Conservation (phyloP, 257 asterid genomes). For the Eucommia ulmoides region DNA sequence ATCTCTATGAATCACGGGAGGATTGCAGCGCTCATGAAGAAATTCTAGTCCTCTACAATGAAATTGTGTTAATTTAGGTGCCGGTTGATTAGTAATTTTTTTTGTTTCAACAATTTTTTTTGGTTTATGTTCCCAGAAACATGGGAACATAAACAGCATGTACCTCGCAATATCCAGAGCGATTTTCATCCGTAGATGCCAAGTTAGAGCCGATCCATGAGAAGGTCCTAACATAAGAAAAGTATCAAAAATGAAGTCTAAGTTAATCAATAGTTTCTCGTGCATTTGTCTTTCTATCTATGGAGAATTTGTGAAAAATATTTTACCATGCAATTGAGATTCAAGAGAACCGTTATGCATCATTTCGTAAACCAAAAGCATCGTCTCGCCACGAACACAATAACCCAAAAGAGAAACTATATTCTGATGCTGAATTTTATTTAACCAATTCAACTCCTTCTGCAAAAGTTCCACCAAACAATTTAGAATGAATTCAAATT, state of each 20-base stretch:
- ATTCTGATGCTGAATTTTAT: constrained; percentile 75
- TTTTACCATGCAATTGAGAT: constrained; percentile 69
- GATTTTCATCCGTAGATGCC: constrained; percentile 88
- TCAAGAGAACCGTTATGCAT: constrained; percentile 84
- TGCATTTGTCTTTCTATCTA: background rate
- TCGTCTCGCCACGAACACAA: constrained; percentile 49
- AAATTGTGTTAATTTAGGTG: no score
- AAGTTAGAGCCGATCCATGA: constrained; percentile 51
- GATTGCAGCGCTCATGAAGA: constrained; percentile 79
- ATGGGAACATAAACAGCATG: background rate
- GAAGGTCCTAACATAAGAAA: constrained; percentile 40
- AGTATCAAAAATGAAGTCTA: background rate
- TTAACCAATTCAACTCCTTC: constrained; percentile 72
- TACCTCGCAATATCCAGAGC: constrained; percentile 95
- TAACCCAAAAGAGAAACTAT: constrained; percentile 75
- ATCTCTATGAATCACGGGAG: constrained; percentile 84
- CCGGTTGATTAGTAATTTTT: constrained; percentile 7
- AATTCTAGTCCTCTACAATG: constrained; percentile 93
- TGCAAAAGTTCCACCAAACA: constrained; percentile 24
- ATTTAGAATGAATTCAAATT: constrained; percentile 9
- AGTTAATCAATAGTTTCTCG: background rate
- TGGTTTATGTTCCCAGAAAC: background rate
- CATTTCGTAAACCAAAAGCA: constrained; percentile 77
- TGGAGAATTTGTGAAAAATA: background rate
- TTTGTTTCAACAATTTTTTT: background rate